Evolutionary conservation across 1,139 yeast species (phyloP), one percentile per base, ranked within the genome.

Genomic region (Debaryomyces udenii): DNA sequence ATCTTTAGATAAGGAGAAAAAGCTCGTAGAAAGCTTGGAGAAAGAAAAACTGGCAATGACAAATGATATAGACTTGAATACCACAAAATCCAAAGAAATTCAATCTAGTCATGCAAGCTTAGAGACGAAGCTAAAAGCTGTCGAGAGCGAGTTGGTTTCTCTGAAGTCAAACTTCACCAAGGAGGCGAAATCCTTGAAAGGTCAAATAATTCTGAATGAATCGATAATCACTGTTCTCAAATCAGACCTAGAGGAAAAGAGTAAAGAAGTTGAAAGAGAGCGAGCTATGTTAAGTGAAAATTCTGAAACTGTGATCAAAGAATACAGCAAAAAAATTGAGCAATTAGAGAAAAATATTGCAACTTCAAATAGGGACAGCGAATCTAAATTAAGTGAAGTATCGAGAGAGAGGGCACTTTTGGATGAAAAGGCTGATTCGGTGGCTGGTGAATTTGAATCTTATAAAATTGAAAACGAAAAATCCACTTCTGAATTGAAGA

Each of bases 251-350:
- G 50, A 49, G 11, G 56, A 54, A 11, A 78, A 72, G 45, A 52
- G 53, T 0, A 51, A 62, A 37, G 82, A 73, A 35, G 70, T 80
- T 41, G 83, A 78, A 43, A 67, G 63, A 31, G 84, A 80, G 51
- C 59, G 83, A 38, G 66, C 61, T 9, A 59, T 74, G 54, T 52
- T 75, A 15, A 71, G 68, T 44, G 74, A 75, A 46, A 76, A 64
- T 40, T 78, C 85, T 1, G 80, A 76, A 39, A 63, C 77, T 1
- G 62, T 74, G 0, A 64, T 74, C 4, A 62, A 71, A 49, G 78
- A 76, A 42, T 78, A 76, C 47, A 64, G 76, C 6, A 76, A 72
- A 35, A 76, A 69, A 49, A 70, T 76, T n/a, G 61, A 56, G 32
- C 40, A 40, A 6, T 49, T 63, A 29, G 69, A 66, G 41, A 35